Percentiles rank a stretch among this genome's conserved stretches.
Conservation (phyloP, 2,329 filamentous ascomycete genomes). For the Sclerotiophoma versabilis region DNA sequence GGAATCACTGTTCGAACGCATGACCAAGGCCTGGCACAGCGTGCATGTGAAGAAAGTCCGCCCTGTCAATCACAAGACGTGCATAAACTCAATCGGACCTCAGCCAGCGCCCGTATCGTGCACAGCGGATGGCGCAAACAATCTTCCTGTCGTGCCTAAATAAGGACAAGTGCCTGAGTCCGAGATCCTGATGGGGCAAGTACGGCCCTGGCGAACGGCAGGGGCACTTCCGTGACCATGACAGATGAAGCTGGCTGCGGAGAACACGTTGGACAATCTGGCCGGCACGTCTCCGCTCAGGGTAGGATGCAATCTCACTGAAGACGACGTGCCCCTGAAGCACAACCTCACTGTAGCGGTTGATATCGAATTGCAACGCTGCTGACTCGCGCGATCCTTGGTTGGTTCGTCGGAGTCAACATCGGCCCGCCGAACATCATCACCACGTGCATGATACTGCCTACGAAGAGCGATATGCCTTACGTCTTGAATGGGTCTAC, state of each 20-base stretch:
- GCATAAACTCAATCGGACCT: constrained; percentile 10
- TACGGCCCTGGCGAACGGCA: constrained; percentile 8
- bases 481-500: constrained; percentile 1
- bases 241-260: constrained; percentile 12
- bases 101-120: constrained; percentile 8
- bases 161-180: constrained; percentile 10
- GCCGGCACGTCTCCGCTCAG: constrained; percentile 2
- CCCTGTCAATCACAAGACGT: constrained; percentile 10
- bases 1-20: constrained; percentile 13
- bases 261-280: constrained; percentile 11
- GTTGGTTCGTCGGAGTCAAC: background rate
- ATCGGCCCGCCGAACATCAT: constrained; percentile 7
- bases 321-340: constrained; percentile 10
- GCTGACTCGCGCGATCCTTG: constrained; percentile 10
- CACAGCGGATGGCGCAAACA: constrained; percentile 11
- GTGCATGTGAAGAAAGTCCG: constrained; percentile 11
- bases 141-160: constrained; percentile 12
- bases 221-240: constrained; percentile 9
- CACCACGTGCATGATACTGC: constrained; percentile 7
- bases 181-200: constrained; percentile 6
- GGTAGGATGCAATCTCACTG: background rate
- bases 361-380: background rate
- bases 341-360: background rate
- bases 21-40: constrained; percentile 2
- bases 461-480: background rate